phyloP scores from a whole-genome alignment of 176 grass and related monocot species.

The Leersia perrieri region DNA sequence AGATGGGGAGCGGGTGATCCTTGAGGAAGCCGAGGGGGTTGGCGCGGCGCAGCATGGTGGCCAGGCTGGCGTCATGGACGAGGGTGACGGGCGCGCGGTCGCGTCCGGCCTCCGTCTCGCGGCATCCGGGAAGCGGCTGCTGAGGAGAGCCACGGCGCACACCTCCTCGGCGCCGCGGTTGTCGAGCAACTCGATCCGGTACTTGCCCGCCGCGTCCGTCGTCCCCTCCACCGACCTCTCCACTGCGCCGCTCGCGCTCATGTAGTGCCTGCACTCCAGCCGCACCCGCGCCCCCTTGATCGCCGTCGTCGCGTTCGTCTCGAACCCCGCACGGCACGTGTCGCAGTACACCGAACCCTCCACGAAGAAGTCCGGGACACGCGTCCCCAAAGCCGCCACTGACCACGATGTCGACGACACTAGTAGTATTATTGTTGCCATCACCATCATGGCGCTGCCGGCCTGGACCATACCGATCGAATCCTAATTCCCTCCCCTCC shows the following conservation, averaged over 20 bases:
- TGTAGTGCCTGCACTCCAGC: constrained; percentile 50
- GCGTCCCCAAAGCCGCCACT: no score
- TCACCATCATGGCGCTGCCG: not conserved
- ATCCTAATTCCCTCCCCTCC: no score
- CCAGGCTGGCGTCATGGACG: constrained; percentile 25
- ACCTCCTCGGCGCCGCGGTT: constrained; percentile 55
- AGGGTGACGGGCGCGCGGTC: constrained; percentile 33
- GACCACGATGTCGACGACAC: no score
- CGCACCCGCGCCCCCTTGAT: constrained; percentile 40
- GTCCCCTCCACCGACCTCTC: constrained; percentile 26
- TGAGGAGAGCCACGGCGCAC: constrained; percentile 42
- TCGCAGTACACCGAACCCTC: constrained; percentile 58
- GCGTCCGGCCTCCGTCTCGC: constrained; percentile 29
- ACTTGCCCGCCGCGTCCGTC: constrained; percentile 33
- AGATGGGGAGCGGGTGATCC: constrained; percentile 25
- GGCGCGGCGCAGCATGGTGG: constrained; percentile 30
- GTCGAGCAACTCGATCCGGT: constrained; percentile 38
- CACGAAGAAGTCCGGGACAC: constrained; percentile 30
- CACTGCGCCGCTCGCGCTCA: constrained; percentile 34
- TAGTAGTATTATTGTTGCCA: no score
- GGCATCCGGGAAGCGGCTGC: constrained; percentile 38
- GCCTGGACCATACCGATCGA: not conserved
- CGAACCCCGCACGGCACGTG: constrained; percentile 46
- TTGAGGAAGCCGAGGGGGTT: constrained; percentile 49
- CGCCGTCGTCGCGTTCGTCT: constrained; percentile 31